Conservation (phyloP, 1,284 basidiomycete species). For the Trichosporon coremiiforme region DNA sequence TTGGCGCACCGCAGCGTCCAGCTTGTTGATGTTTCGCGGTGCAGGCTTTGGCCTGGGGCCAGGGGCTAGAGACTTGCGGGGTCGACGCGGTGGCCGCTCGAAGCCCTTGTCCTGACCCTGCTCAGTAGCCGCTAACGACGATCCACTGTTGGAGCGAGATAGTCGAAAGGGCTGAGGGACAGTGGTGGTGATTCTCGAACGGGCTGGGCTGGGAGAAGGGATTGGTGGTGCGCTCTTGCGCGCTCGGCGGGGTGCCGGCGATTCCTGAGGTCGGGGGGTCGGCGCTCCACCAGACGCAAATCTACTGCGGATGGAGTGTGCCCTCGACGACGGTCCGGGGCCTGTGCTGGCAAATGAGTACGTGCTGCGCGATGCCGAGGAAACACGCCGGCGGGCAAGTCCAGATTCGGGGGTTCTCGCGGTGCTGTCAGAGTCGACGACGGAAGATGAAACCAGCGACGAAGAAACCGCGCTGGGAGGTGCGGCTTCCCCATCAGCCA, state of each 20-base stretch:
- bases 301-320: background rate
- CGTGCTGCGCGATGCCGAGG: slow-evolving; percentile 13
- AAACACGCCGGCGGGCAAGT: background rate
- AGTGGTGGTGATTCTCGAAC: slow-evolving; percentile 21
- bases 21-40: slow-evolving; percentile 68
- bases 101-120: background rate
- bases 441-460: background rate
- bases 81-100: slow-evolving; percentile 9
- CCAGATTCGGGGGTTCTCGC: background rate
- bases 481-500: slow-evolving; percentile 30
- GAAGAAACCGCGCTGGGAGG: background rate
- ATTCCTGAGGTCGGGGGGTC: background rate
- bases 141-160: slow-evolving; percentile 14
- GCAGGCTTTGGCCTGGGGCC: background rate
- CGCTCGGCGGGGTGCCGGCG: background rate
- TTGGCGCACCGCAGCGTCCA: slow-evolving; percentile 87
- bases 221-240: background rate
- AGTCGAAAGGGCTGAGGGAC: slow-evolving; percentile 28
- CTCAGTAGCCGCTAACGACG: slow-evolving; percentile 5
- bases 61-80: background rate
- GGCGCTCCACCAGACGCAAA: background rate
- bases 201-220: background rate
- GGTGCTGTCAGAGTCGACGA: background rate
- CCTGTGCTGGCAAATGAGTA: slow-evolving; percentile 1
- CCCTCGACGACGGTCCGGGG: slow-evolving; percentile 8